Conservation (phyloP, 768 basidiomycete genomes). For the Dioszegia hungarica region DNA sequence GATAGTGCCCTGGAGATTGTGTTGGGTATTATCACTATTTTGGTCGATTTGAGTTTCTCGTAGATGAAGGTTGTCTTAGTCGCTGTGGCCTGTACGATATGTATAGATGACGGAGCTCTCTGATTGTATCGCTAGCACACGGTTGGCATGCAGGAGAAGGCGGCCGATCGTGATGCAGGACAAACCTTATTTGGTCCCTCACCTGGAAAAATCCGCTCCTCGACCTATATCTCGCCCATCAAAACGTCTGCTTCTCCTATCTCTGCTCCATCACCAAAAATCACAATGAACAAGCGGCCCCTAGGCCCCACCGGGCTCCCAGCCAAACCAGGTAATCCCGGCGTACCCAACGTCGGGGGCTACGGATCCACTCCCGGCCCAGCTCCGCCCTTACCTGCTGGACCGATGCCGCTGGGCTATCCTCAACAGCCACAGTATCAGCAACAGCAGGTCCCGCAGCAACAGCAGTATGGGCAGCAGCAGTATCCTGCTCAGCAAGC, state of each 20-base stretch:
- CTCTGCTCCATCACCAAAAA: too few species aligned
- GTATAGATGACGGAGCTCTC: too few species aligned
- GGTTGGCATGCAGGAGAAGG: too few species aligned
- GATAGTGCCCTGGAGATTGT: constrained; percentile 54
- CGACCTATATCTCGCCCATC: too few species aligned
- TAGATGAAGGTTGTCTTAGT: constrained; percentile 8
- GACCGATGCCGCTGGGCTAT: constrained; percentile 24
- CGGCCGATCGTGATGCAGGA: too few species aligned
- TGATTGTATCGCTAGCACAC: too few species aligned
- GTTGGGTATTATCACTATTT: constrained; percentile 82
- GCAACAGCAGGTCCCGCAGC: constrained; percentile 20
- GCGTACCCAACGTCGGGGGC: not conserved
- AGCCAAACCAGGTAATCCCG: constrained; percentile 24
- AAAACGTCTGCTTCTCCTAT: too few species aligned
- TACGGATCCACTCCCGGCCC: constrained; percentile 16
- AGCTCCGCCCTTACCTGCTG: constrained; percentile 34
- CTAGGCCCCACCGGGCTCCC: constrained; percentile 17
- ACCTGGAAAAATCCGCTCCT: not conserved
- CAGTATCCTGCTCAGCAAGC: too few species aligned
- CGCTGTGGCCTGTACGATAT: not conserved
- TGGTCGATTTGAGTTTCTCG: constrained; percentile 63
- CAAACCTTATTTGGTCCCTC: constrained; percentile 1
- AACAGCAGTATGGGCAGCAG: constrained; percentile 9
- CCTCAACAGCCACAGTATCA: constrained; percentile 10
- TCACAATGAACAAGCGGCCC: constrained; percentile 9